Base-by-base conservation (phyloP, 2,329 filamentous ascomycete genomes). In the Fonsecaea erecta region DNA sequence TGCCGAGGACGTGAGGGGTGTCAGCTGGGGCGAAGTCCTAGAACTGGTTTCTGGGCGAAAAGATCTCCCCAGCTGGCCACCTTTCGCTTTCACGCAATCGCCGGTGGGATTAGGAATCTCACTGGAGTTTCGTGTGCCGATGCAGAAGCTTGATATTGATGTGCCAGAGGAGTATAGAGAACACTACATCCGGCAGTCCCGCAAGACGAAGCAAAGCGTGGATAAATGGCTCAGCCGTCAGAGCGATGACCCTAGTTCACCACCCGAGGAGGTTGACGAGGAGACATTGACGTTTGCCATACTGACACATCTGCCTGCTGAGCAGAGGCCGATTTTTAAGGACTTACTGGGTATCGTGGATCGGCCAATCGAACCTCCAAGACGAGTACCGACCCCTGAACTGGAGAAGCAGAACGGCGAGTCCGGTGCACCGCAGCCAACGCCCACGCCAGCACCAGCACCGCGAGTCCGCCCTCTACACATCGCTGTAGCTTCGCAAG, bases 21-120 rank as follows among this genome's bases (percentile, higher is more conserved):
- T 97, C 32, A 95, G 92, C 68, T 99, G 94, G 94, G 94, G 95
- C 9, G 94, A 98, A 75, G 93, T 98, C 12, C 80, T 99, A 26
- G 95, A 99, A 77, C 88, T 93, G 75, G 93, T 97, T 12, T 95
- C 92, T 69, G 94, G 94, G 18, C 88, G 94, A 61, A 87, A 92
- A 65, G 92, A 96, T 71, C 83, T 97, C 58, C 93, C 94, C 0
- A 79, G 84, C 16, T 97, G 94, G 94, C 94, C 94, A 24, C 92
- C 94, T 0, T 95, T 97, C 73, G 87, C 90, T 70, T 85, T 93
- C 71, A 85, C 85, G 2, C 82, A 85, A 55, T 81, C 91, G 2
- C 75, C 83, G 16, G 75, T 79, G 34, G 83, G 83, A 11, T 77
- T 87, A n/a, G 85, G 84, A n/a, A 81, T 87, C 43, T 80, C 81